Conservation (phyloP, 768 basidiomycete genomes). For the Podaxis sp. region DNA sequence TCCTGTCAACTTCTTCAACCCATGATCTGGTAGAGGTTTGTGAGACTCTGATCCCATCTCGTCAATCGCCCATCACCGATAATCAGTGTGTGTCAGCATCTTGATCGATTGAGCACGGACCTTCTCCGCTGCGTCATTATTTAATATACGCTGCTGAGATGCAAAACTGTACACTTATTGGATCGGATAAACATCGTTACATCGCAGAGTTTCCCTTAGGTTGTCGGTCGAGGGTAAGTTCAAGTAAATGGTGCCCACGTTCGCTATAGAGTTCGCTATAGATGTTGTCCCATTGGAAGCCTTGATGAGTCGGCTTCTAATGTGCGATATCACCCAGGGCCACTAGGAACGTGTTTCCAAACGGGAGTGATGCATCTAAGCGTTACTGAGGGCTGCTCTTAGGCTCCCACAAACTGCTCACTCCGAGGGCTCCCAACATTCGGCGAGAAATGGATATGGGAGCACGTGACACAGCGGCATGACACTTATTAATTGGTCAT, state of each 20-base stretch:
- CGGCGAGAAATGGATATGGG: background rate
- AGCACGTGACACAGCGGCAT: background rate
- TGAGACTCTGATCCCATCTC: background rate
- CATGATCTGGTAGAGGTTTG: background rate
- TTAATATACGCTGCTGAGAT: background rate
- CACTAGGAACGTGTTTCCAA: background rate
- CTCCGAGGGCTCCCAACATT: background rate
- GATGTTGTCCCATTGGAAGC: background rate
- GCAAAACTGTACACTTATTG: background rate
- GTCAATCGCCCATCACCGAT: background rate
- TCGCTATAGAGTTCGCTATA: background rate
- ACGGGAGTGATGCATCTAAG: background rate
- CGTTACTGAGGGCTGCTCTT: background rate
- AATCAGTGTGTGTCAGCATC: background rate
- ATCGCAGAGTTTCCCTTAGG: background rate
- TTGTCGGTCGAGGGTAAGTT: background rate
- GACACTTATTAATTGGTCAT: constrained; percentile 3
- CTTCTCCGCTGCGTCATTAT: background rate
- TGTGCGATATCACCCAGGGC: background rate
- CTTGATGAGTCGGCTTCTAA: background rate
- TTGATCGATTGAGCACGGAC: background rate
- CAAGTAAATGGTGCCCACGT: background rate
- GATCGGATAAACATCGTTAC: background rate
- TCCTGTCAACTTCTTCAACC: background rate
- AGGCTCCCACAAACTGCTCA: background rate